Evolutionary conservation across 2,329 filamentous ascomycete genomes (phyloP), one percentile per base, ranked within the genome.

Genomic region (Alternaria sp.): DNA sequence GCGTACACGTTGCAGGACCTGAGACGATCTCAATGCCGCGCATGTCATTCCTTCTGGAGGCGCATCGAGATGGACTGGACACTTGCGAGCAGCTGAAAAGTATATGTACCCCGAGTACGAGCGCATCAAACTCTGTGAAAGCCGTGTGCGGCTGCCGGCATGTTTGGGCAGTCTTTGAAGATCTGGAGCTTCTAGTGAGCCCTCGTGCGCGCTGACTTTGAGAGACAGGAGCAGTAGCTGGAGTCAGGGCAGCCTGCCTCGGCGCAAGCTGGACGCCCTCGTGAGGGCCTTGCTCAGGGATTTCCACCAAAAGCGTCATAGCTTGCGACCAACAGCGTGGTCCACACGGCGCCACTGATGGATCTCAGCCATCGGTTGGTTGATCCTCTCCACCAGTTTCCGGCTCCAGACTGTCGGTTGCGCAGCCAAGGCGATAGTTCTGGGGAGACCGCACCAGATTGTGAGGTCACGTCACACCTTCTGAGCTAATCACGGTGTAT

Each of bases 331-430:
- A 69, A 65, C 57, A 58, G 72, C 69, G 66, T 71, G 74, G 75
- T 71, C 70, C 59, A 59, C 54, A 58, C 68, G 45, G 61, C 67
- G 65, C 69, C 71, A 62, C 67, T 63, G 67, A 70, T 68, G 59
- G 58, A 70, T 65, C 69, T 61, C 68, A 64, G 68, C 62, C 68
- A 70, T 75, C 73, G 71, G 67, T 70, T 74, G 70, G 68, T 66
- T 68, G 67, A 72, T 32, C 46, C 58, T 55, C 68, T 66, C 66
- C 67, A 71, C 70, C 62, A 65, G 61, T 62, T 70, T 68, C 73
- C 74, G 68, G 69, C 45, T 70, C 76, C 76, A 70, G 54, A 21
- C 72, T 70, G 73, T 75, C 76, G 76, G 76, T 66, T 67, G 62
- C 64, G 53, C 49, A 26, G 64, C 63, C 65, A 64, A 68, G 64